phyloP scores from a whole-genome alignment of 2,329 filamentous ascomycete species.

The Phyllosticta capitalensis region DNA sequence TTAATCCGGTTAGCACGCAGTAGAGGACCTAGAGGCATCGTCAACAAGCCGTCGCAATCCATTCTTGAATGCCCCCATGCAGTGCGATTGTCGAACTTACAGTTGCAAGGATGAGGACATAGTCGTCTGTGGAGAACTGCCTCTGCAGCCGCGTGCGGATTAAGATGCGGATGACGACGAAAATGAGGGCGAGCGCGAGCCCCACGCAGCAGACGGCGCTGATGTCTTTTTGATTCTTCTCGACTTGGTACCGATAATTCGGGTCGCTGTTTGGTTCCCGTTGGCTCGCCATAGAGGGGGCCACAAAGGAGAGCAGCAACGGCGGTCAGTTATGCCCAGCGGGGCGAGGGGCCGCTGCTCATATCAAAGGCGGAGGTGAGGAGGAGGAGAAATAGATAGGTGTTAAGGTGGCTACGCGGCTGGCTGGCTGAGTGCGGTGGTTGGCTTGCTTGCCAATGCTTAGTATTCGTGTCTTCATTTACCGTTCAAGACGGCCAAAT shows the following conservation, averaged over 20 bases:
- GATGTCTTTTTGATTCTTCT: background rate
- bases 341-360: background rate
- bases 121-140: constrained; percentile 1
- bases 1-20: background rate
- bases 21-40: background rate
- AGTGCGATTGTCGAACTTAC: background rate
- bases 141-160: background rate
- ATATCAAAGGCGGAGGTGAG: background rate
- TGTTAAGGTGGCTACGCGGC: no score
- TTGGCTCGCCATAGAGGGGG: background rate
- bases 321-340: background rate
- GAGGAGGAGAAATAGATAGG: no score
- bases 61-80: no score
- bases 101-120: background rate
- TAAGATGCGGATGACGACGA: background rate
- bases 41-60: no score
- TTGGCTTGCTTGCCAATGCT: no score
- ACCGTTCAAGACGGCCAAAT: no score
- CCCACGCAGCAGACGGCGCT: background rate
- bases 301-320: background rate
- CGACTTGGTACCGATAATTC: background rate
- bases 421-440: no score
- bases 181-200: background rate
- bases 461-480: no score
- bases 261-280: background rate